A percentile compares a stretch with the other conserved stretches of the same genome.
Evolutionary conservation across 345 rosid genomes (phyloP).

Genomic region (Salix arbutifolia): DNA sequence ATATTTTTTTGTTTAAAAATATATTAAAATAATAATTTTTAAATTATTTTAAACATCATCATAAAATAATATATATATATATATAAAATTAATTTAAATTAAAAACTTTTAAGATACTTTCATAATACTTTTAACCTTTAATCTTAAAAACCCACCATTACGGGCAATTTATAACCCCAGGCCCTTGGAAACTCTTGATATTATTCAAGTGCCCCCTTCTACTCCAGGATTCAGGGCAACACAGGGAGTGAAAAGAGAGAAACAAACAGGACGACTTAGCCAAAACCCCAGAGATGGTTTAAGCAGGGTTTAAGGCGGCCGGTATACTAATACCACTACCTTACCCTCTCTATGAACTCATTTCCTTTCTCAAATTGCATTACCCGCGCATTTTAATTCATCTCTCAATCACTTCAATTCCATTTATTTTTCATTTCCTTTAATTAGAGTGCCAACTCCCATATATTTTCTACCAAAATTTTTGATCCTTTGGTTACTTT

Average conservation of each 20-base stretch:
- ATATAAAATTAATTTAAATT: no score
- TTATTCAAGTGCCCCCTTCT: neutral
- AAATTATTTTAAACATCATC: no score
- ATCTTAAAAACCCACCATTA: no score
- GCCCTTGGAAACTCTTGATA: neutral
- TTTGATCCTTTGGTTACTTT: conserved; percentile 30
- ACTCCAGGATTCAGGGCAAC: neutral
- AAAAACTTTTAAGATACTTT: no score
- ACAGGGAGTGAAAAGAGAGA: neutral
- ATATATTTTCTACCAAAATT: conserved; percentile 27
- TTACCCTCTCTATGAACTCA: neutral
- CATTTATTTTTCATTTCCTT: neutral
- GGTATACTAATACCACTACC: neutral
- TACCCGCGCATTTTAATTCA: neutral
- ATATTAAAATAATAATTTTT: no score
- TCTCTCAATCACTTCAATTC: neutral
- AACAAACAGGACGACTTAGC: neutral
- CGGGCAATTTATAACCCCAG: no score
- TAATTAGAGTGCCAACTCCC: conserved; percentile 36
- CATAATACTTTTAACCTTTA: no score
- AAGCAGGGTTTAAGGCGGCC: conserved; percentile 55
- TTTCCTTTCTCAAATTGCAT: neutral
- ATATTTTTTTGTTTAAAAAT: no score
- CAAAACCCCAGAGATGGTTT: conserved; percentile 30
- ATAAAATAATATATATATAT: no score